These are phyloP conservation scores for Alternaria metachromatica DNA, from an alignment of 2,329 filamentous ascomycete genomes.

Conservation along the genomic window DNA sequence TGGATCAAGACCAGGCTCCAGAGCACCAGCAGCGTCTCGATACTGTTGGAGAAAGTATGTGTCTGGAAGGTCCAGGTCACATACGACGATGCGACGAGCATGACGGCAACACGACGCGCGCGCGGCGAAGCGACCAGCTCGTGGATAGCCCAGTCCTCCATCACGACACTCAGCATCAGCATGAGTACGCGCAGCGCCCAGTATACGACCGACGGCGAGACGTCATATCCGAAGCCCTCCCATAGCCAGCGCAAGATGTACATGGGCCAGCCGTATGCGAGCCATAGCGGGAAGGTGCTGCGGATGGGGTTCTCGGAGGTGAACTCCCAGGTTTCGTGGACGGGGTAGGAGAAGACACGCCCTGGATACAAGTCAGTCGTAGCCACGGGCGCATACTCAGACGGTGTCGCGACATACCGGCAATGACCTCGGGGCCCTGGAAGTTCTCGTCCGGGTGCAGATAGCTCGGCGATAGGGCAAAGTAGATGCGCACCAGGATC, in stretches of 20 bases:
- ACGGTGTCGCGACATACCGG: slow-evolving; percentile 63
- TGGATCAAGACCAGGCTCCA: slow-evolving; percentile 94
- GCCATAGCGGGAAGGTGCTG: slow-evolving; percentile 96
- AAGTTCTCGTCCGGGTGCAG: slow-evolving; percentile 99
- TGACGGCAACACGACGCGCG: slow-evolving; percentile 72
- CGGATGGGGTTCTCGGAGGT: slow-evolving; percentile 86
- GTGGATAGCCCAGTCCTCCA: slow-evolving; percentile 97
- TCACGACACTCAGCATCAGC: slow-evolving; percentile 93
- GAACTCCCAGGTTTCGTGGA: slow-evolving; percentile 94
- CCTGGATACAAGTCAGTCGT: slow-evolving; percentile 60
- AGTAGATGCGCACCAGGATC: slow-evolving; percentile 86
- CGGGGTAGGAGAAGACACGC: slow-evolving; percentile 90
- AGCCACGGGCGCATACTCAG: neutral
- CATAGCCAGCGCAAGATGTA: slow-evolving; percentile 90
- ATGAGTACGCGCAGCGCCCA: slow-evolving; percentile 88
- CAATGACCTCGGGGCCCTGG: slow-evolving; percentile 95
- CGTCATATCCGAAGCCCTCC: slow-evolving; percentile 81
- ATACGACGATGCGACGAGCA: slow-evolving; percentile 93
- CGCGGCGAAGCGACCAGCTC: slow-evolving; percentile 82
- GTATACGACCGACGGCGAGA: slow-evolving; percentile 86
- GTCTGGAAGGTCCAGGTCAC: slow-evolving; percentile 99
- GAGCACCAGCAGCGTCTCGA: slow-evolving; percentile 89
- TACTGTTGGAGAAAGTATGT: slow-evolving; percentile 96
- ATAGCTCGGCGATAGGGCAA: slow-evolving; percentile 93
- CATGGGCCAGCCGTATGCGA: slow-evolving; percentile 93